These are phyloP conservation scores for Penicillium subrubescens DNA, from an alignment of 495 filamentous ascomycete species.

Conservation along the genomic window DNA sequence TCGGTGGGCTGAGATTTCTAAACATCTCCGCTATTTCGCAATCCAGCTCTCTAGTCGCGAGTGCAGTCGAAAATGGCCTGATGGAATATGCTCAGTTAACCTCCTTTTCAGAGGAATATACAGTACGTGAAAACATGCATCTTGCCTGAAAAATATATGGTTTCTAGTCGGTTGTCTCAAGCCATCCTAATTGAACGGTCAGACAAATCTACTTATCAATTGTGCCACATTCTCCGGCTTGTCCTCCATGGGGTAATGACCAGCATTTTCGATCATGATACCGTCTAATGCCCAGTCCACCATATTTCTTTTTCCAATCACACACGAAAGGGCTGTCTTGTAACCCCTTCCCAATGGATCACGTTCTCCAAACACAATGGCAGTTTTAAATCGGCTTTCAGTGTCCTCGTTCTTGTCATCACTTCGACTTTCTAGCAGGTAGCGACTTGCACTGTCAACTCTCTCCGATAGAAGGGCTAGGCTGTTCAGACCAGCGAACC, in stretches of 20 bases:
- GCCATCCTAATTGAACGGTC: neutral
- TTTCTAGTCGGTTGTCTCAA: neutral
- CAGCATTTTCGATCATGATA: conserved; percentile 1
- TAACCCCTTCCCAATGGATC: conserved; percentile 2
- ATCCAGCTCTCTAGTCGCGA: no score
- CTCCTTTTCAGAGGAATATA: neutral
- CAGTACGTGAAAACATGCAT: neutral
- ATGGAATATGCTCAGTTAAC: no score
- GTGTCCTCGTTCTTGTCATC: neutral
- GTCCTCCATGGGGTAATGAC: conserved; percentile 7
- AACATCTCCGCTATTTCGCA: no score
- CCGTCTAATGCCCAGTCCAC: conserved; percentile 4
- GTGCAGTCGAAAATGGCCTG: no score
- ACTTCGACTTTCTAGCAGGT: neutral
- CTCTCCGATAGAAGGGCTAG: conserved; percentile 5
- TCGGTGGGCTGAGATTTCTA: no score
- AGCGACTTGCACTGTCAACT: neutral
- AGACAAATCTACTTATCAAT: conserved; percentile 5
- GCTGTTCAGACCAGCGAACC: neutral
- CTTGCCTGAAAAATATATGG: neutral
- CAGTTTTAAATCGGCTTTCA: neutral
- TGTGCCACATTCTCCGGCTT: conserved; percentile 3
- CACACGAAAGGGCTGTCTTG: neutral
- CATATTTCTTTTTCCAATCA: conserved; percentile 4
- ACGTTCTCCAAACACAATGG: neutral